Percentiles rank a stretch among this genome's conserved stretches.
These are phyloP conservation scores for Ramularia endophylla DNA, from an alignment of 2,329 filamentous ascomycete genomes.

Conservation along the genomic window DNA sequence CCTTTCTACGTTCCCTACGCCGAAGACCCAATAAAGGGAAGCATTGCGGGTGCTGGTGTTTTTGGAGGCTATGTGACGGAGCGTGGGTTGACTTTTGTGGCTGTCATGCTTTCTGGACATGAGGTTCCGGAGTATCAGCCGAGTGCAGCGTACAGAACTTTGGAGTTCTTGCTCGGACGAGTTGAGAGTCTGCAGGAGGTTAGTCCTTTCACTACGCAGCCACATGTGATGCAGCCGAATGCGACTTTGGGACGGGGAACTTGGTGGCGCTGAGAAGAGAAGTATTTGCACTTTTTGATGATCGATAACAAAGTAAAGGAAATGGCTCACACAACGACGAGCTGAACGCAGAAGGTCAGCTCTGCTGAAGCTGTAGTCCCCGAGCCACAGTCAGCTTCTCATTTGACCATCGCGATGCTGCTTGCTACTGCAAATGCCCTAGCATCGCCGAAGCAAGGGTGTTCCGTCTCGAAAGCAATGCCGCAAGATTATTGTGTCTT, in stretches of 20 bases:
- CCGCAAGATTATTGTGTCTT: too few species aligned
- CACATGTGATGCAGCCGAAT: conserved; percentile 8
- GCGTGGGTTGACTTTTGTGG: conserved; percentile 43
- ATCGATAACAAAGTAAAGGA: too few species aligned
- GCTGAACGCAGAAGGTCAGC: too few species aligned
- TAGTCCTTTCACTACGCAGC: conserved; percentile 13
- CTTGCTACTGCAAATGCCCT: too few species aligned
- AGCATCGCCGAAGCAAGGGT: too few species aligned
- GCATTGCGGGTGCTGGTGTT: conserved; percentile 36
- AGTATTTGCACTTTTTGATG: too few species aligned
- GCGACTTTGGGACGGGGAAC: conserved; percentile 8
- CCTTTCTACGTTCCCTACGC: conserved; percentile 42
- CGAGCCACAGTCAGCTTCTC: too few species aligned
- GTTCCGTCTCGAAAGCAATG: too few species aligned
- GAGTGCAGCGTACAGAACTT: conserved; percentile 37
- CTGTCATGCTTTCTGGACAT: conserved; percentile 37
- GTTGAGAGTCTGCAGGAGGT: conserved; percentile 23
- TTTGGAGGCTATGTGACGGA: conserved; percentile 39
- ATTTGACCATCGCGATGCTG: too few species aligned
- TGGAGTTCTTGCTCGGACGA: conserved; percentile 39
- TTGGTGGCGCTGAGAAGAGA: conserved; percentile 6
- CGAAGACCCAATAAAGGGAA: conserved; percentile 35
- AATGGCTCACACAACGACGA: too few species aligned
- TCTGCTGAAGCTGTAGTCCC: too few species aligned
- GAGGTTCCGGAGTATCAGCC: conserved; percentile 41